A percentile compares a stretch with the other conserved stretches of the same genome.
Evolutionary conservation across 805 yeast genomes (phyloP).

Genomic region (Diddensiella santjacobensis): DNA sequence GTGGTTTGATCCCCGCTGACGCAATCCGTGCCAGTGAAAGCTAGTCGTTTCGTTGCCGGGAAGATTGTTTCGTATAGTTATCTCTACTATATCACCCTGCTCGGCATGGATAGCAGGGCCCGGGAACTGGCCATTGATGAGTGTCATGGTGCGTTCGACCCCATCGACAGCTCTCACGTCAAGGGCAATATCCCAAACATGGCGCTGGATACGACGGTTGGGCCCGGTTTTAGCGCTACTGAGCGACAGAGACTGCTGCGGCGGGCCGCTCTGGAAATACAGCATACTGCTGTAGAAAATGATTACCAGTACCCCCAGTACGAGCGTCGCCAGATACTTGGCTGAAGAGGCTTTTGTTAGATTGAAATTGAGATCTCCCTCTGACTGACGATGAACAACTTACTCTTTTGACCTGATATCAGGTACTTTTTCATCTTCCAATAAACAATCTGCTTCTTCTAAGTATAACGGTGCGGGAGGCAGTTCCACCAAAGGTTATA

Average conservation of each 20-base stretch:
- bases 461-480: no score
- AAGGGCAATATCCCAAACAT: not conserved
- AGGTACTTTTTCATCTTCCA: no score
- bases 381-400: no score
- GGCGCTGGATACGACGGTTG: not conserved
- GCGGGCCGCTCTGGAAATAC: not conserved
- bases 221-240: not conserved
- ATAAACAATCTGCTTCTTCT: no score
- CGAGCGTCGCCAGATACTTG: not conserved
- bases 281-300: not conserved
- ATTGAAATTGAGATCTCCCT: no score
- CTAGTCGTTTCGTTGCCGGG: slow-evolving; percentile 34
- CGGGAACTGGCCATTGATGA: slow-evolving; percentile 46
- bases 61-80: slow-evolving; percentile 39
- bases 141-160: slow-evolving; percentile 32
- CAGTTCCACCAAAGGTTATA: no score
- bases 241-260: not conserved
- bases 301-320: not conserved
- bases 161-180: slow-evolving; percentile 15
- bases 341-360: no score
- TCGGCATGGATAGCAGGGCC: slow-evolving; percentile 45
- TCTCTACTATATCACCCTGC: slow-evolving; percentile 36
- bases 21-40: slow-evolving; percentile 52
- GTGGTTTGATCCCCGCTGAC: slow-evolving; percentile 43
- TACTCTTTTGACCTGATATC: no score